Base-by-base conservation (phyloP, 352 stramenopile genomes). In the Globisporangium sylvaticum region DNA sequence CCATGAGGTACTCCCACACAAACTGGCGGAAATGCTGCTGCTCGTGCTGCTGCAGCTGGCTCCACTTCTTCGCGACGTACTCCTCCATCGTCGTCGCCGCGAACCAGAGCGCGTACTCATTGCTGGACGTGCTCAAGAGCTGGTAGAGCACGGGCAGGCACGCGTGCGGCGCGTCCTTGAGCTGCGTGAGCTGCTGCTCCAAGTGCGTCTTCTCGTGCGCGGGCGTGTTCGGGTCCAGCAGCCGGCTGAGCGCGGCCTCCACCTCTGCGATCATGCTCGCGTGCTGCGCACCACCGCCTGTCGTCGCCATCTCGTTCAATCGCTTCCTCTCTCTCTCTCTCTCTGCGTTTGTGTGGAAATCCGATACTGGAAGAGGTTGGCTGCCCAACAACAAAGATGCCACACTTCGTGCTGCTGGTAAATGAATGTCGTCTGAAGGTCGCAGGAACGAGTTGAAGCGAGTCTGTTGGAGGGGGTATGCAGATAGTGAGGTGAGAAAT, bases 31-130 rank as follows among this genome's bases (percentile, higher is more conserved):
- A 62, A 4, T 77, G 71, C 9, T 72, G 67, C 29, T 82, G 73
- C 59, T 93, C 72, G n/a, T 68, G 58, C 15, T 55, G 27, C 4
- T 72, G 53, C 29, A 93, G 82, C 29, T 78, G 73, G 0, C 68
- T 31, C 83, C 83, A 93, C 63, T 74, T 78, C 62, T 72, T 80
- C 31, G 81, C 80, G 2, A 93, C 80, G 69, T 91, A 91, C 71
- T 93, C 84, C 46, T 93, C 84, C 27, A 93, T 64, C 37, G 84
- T 84, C 9, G 79, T 90, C 22, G 76, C 71, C 5, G 84, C 84
- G 59, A 93, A 93, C 84, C 84, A 93, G 48, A 93, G 82, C 69
- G 80, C 73, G 67, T 90, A 91, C 75, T 91, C 81, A 70, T 82
- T 90, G 65, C 70, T 79, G 12, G 81, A 90, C 15, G 80, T 77